These are phyloP conservation scores for Arthrobotrys sphaeroides DNA, from an alignment of 2,329 filamentous ascomycete species.

Conservation along the genomic window DNA sequence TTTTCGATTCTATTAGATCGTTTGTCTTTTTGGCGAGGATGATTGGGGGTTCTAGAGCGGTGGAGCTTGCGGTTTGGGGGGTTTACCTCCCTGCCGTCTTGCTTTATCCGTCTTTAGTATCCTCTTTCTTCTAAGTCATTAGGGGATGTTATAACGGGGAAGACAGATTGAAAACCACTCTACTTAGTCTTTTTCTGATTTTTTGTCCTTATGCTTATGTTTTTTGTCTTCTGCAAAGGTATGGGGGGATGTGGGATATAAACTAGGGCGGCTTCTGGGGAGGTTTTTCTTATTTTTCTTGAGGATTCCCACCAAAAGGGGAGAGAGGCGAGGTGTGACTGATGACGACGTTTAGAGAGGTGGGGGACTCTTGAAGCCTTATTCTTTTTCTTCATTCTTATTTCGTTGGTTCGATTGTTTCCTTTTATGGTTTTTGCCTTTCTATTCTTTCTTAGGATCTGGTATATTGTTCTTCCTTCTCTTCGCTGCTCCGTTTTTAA, in stretches of 20 bases:
- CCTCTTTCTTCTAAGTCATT: conserved; percentile 25
- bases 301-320: conserved; percentile 38
- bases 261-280: conserved; percentile 58
- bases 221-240: conserved; percentile 47
- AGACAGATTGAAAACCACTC: conserved; percentile 52
- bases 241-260: conserved; percentile 36
- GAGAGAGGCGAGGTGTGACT: conserved; percentile 52
- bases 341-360: conserved; percentile 14
- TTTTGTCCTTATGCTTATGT: conserved; percentile 37
- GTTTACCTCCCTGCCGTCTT: neutral
- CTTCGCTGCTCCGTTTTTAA: conserved; percentile 11
- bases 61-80: neutral
- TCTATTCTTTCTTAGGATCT: conserved; percentile 1
- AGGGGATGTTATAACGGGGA: conserved; percentile 45
- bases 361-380: conserved; percentile 53
- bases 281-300: conserved; percentile 43
- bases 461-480: conserved; percentile 1
- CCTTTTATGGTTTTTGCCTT: conserved; percentile 8
- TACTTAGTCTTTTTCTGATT: conserved; percentile 54
- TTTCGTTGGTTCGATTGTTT: conserved; percentile 37
- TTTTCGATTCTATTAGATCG: conserved; percentile 24
- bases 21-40: conserved; percentile 12
- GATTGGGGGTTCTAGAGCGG: neutral
- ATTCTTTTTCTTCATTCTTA: neutral
- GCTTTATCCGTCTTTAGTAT: neutral